phyloP scores from a whole-genome alignment of 306 rosid species.

The Boehmeria nivea region DNA sequence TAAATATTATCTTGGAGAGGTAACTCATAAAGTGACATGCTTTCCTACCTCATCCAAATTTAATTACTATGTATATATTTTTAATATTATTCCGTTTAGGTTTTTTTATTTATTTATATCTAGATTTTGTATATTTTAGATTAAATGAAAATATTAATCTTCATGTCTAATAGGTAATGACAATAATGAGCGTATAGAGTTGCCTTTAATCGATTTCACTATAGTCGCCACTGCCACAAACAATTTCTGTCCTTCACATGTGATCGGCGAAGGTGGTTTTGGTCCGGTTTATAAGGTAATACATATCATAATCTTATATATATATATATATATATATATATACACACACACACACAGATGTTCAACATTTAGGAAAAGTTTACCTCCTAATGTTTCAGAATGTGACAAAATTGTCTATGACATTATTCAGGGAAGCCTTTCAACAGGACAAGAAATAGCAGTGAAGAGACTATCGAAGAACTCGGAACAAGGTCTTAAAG shows the following conservation, averaged over 20 bases:
- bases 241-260: conserved; percentile 31
- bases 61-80: too few species aligned
- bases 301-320: too few species aligned
- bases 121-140: too few species aligned
- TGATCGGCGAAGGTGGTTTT: conserved; percentile 54
- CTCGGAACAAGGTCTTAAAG: conserved; percentile 4
- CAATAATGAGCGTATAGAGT: conserved; percentile 25
- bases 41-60: too few species aligned
- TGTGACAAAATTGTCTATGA: too few species aligned
- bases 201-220: conserved; percentile 41
- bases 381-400: not conserved
- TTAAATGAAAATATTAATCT: not conserved
- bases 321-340: too few species aligned
- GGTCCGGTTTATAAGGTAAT: conserved; percentile 58
- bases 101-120: too few species aligned
- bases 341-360: too few species aligned
- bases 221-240: conserved; percentile 37
- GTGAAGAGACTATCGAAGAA: conserved; percentile 24
- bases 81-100: too few species aligned
- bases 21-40: too few species aligned
- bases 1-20: too few species aligned
- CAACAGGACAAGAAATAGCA: conserved; percentile 17
- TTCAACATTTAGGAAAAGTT: not conserved
- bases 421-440: conserved; percentile 6
- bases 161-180: not conserved